Percentiles rank a stretch among this genome's conserved stretches.
Conservation (phyloP, 805 yeast genomes). For the Pichia paraexigua region DNA sequence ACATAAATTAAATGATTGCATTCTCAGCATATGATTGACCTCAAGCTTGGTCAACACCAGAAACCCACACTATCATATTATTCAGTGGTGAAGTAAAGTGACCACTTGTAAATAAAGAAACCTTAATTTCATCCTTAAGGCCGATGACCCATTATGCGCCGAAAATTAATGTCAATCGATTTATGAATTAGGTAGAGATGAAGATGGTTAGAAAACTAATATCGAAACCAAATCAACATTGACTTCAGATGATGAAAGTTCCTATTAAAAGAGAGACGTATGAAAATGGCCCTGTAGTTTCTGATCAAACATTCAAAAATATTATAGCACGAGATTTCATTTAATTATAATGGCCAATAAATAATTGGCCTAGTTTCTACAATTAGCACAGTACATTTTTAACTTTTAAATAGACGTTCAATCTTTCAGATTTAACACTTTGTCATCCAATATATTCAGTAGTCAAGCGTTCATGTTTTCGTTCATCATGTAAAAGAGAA, state of each 20-base stretch:
- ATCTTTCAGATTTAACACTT: conserved; percentile 10
- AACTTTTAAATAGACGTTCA: background rate
- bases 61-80: conserved; percentile 31
- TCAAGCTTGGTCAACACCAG: conserved; percentile 38
- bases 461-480: conserved; percentile 13
- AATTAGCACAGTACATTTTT: background rate
- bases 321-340: conserved; percentile 28
- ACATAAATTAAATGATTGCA: conserved; percentile 33
- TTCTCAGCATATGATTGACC: conserved; percentile 43
- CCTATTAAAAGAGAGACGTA: conserved; percentile 28
- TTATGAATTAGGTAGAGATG: conserved; percentile 34
- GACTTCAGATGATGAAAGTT: conserved; percentile 27
- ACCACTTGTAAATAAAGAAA: conserved; percentile 22
- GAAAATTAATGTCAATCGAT: conserved; percentile 33
- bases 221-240: conserved; percentile 27
- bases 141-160: conserved; percentile 34
- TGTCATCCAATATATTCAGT: conserved; percentile 11
- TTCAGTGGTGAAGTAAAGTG: conserved; percentile 25
- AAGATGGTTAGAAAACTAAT: conserved; percentile 32
- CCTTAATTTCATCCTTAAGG: conserved; percentile 17
- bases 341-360: conserved; percentile 9
- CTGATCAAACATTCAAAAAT: conserved; percentile 30
- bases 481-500: conserved; percentile 5
- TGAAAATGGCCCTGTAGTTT: conserved; percentile 27
- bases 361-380: background rate